These are phyloP conservation scores for Coffea humblotiana DNA, from an alignment of 305 asterid genomes.

Conservation along the genomic window DNA sequence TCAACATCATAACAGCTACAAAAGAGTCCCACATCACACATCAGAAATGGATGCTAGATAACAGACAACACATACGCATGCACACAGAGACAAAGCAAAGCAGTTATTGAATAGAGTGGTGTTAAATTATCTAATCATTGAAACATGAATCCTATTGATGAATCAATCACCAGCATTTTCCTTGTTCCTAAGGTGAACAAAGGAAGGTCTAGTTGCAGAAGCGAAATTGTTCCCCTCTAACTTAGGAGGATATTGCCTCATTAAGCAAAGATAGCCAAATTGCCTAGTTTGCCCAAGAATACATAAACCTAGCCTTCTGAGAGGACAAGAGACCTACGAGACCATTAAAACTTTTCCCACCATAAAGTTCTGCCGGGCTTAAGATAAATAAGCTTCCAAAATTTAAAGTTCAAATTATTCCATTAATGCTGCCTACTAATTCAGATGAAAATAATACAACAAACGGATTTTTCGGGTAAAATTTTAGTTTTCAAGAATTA, in stretches of 20 bases:
- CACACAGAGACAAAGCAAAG: slow-evolving; percentile 1
- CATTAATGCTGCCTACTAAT: background rate
- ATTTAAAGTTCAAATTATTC: background rate
- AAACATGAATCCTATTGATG: background rate
- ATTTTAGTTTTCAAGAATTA: no score
- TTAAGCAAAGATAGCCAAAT: background rate
- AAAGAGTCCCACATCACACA: slow-evolving; percentile 26
- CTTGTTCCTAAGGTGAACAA: background rate
- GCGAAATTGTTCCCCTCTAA: background rate
- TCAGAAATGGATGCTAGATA: slow-evolving; percentile 2
- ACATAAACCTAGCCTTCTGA: background rate
- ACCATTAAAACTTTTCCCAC: background rate
- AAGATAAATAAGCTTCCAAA: background rate
- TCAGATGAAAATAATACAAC: background rate
- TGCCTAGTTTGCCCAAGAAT: background rate
- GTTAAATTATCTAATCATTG: background rate
- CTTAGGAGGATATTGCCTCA: background rate
- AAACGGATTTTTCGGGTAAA: background rate
- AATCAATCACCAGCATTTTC: background rate
- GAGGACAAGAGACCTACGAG: background rate
- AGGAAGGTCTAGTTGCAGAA: background rate
- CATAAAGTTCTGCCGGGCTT: background rate
- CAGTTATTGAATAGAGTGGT: background rate
- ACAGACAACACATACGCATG: background rate
- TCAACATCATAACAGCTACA: slow-evolving; percentile 85